Conservation (phyloP, 176 grass and related monocot species). For the Bonia amplexicaulis region DNA sequence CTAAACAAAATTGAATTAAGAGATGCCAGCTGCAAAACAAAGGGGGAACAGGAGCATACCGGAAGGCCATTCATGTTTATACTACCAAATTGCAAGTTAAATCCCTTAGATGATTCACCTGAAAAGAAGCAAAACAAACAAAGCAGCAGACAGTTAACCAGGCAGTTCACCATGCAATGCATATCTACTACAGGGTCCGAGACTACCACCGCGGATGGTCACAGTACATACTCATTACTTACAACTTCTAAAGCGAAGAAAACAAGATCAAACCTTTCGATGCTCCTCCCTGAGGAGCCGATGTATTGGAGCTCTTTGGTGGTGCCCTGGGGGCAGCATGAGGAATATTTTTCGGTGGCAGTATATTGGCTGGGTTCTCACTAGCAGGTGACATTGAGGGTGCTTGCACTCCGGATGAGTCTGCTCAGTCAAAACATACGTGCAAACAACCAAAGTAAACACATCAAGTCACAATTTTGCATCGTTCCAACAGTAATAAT, state of each 20-base stretch:
- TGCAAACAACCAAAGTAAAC: background rate
- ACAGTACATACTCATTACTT: background rate
- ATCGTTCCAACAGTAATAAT: background rate
- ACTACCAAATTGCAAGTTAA: slow-evolving; percentile 83
- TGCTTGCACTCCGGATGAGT: slow-evolving; percentile 10
- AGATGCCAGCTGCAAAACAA: slow-evolving; percentile 2
- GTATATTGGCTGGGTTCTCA: slow-evolving; percentile 39
- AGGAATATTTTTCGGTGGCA: slow-evolving; percentile 40
- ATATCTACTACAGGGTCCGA: background rate
- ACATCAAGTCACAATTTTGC: background rate
- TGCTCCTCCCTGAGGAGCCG: slow-evolving; percentile 33
- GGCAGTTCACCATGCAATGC: background rate
- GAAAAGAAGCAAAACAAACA: slow-evolving; percentile 29
- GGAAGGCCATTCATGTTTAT: slow-evolving; percentile 73
- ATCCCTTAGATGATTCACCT: slow-evolving; percentile 56
- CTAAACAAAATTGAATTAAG: background rate
- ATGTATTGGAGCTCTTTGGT: slow-evolving; percentile 32
- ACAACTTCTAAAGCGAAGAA: background rate
- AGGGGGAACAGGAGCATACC: slow-evolving; percentile 45
- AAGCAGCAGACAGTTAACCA: background rate
- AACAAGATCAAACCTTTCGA: slow-evolving; percentile 23
- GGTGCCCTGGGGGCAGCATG: slow-evolving; percentile 49
- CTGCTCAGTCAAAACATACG: slow-evolving; percentile 2
- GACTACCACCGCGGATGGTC: background rate
- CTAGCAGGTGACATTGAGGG: background rate